Conservation (phyloP, 139 green algal genomes). For the Chlamydomonas eustigma region DNA sequence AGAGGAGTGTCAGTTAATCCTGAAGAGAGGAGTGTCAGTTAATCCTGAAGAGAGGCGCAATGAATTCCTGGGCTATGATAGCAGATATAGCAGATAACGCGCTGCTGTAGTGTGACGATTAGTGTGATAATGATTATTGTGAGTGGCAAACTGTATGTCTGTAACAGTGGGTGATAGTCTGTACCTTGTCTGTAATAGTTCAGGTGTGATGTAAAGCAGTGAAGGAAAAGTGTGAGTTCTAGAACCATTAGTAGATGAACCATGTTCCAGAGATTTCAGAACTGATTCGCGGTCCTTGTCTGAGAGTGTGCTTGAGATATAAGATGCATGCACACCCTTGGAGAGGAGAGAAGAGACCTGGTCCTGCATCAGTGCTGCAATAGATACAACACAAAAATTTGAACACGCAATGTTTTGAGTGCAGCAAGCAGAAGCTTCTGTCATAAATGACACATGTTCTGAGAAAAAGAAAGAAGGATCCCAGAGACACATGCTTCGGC, state of each 20-base stretch:
- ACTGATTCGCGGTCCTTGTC: background rate
- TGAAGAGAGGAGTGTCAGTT: background rate
- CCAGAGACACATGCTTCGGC: background rate
- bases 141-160: background rate
- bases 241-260: background rate
- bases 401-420: background rate
- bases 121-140: background rate
- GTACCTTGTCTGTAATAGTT: constrained; percentile 42
- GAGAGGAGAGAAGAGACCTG: constrained; percentile 38
- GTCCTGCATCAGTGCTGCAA: constrained; percentile 58
- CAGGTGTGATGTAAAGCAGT: constrained; percentile 57
- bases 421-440: background rate
- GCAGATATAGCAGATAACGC: too few species aligned
- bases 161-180: background rate
- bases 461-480: background rate
- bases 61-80: too few species aligned
- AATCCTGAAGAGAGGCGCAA: background rate
- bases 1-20: background rate
- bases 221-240: background rate
- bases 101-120: background rate
- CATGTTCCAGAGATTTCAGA: background rate
- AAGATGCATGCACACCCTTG: constrained; percentile 29
- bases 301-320: constrained; percentile 31
- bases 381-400: background rate
- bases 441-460: background rate